Evolutionary conservation across 2,329 filamentous ascomycete species (phyloP).

Genomic region (Calonectria pteridis): DNA sequence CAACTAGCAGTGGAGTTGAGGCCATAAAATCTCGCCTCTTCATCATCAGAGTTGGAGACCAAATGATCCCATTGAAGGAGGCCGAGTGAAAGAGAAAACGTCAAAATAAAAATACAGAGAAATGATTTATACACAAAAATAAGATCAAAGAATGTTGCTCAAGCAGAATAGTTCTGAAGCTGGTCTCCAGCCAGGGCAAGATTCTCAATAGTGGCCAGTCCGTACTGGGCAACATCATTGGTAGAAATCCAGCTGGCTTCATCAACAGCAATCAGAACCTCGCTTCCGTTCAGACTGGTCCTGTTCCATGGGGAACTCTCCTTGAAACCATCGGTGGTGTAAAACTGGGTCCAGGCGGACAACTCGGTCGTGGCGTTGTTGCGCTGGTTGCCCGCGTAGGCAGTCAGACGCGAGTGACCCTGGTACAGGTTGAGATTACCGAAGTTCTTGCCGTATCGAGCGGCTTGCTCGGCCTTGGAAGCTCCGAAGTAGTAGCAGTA

Average conservation of each 20-base stretch:
- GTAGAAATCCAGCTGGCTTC: constrained; percentile 70
- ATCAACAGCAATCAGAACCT: constrained; percentile 61
- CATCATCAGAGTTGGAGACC: background rate
- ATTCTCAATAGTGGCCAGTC: constrained; percentile 68
- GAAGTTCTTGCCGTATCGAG: constrained; percentile 65
- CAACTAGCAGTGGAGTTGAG: background rate
- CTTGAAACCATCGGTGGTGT: constrained; percentile 60
- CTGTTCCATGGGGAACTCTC: constrained; percentile 52
- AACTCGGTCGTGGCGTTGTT: constrained; percentile 61
- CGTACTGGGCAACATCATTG: constrained; percentile 69
- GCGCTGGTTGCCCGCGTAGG: constrained; percentile 60
- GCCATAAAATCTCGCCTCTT: background rate
- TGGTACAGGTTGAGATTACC: constrained; percentile 63
- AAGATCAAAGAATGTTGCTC: background rate
- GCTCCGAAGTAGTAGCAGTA: constrained; percentile 72
- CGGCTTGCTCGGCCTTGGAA: constrained; percentile 60
- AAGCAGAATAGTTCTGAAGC: constrained; percentile 17
- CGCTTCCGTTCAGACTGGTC: constrained; percentile 55
- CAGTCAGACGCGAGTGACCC: constrained; percentile 70
- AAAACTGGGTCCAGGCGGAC: constrained; percentile 68
- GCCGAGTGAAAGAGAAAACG: background rate
- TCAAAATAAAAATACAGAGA: background rate
- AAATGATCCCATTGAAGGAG: background rate
- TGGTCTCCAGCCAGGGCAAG: constrained; percentile 54
- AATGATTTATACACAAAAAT: background rate